Conservation (phyloP, 345 rosid genomes). For the Linum tenue region DNA sequence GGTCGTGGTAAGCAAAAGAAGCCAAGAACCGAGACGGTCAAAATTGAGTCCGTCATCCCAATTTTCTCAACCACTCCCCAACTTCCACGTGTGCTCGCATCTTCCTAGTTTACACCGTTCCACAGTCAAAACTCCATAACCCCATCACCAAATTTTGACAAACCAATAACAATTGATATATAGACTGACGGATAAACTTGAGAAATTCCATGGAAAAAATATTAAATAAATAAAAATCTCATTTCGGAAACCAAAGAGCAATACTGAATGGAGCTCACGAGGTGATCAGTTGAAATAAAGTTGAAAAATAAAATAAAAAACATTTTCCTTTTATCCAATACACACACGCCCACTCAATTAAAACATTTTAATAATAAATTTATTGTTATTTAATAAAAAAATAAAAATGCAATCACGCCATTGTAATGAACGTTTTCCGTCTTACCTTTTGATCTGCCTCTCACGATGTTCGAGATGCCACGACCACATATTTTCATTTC, state of each 20-base stretch:
- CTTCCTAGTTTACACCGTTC: constrained; percentile 1
- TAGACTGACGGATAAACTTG: no score
- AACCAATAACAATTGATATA: no score
- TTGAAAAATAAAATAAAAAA: no score
- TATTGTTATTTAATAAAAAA: not conserved
- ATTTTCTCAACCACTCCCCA: no score
- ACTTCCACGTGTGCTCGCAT: constrained; percentile 10
- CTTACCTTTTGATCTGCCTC: constrained; percentile 14
- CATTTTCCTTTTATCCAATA: no score
- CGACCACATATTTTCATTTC: constrained; percentile 35
- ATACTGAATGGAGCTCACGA: no score
- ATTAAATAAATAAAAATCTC: no score
- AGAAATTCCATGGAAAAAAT: no score
- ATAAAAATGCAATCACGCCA: constrained; percentile 34
- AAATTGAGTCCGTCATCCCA: not conserved
- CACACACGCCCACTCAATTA: no score
- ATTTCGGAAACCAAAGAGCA: no score
- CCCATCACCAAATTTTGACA: not conserved
- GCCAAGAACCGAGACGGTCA: not conserved
- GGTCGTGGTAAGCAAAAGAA: not conserved
- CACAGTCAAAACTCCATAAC: constrained; percentile 6
- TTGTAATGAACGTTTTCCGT: constrained; percentile 24
- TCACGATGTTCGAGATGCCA: constrained; percentile 42
- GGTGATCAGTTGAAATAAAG: no score
- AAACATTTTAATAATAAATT: not conserved